Conservation (phyloP, 768 basidiomycete genomes). For the Leccinellum rugosiceps region DNA sequence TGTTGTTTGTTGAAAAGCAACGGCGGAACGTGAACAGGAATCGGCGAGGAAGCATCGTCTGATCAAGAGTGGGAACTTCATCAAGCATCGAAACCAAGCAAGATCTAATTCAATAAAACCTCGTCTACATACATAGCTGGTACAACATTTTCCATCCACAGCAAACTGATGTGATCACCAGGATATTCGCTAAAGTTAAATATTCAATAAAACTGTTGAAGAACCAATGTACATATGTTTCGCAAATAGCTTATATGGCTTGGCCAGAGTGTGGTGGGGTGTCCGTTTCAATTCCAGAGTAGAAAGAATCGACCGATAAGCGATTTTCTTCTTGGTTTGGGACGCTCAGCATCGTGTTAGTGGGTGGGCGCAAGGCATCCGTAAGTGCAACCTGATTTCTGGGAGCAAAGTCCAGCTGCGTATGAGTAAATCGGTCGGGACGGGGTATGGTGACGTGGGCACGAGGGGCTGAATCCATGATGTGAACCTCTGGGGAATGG, state of each 20-base stretch:
- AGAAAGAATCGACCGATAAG: conserved; percentile 31
- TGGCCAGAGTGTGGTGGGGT: conserved; percentile 7
- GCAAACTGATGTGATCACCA: conserved; percentile 7
- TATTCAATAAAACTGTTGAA: conserved; percentile 16
- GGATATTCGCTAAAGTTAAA: conserved; percentile 16
- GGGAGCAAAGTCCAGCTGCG: conserved; percentile 10
- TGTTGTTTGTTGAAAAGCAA: conserved; percentile 18
- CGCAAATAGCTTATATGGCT: conserved; percentile 15
- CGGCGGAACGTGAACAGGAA: conserved; percentile 8
- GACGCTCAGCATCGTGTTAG: neutral
- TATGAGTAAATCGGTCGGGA: conserved; percentile 7
- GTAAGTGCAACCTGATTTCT: conserved; percentile 4
- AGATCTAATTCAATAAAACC: neutral
- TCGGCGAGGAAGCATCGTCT: conserved; percentile 7
- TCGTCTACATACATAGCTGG: neutral
- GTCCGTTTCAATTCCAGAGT: conserved; percentile 18
- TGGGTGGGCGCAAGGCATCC: conserved; percentile 15
- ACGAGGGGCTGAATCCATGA: conserved; percentile 9
- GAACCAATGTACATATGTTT: neutral
- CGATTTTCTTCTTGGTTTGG: conserved; percentile 14
- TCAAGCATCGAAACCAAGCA: neutral
- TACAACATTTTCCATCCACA: conserved; percentile 2
- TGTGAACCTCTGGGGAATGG: conserved; percentile 22
- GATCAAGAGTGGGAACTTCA: neutral
- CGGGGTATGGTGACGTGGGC: conserved; percentile 11